phyloP scores from a whole-genome alignment of 495 filamentous ascomycete species.

The Poronia punctata region DNA sequence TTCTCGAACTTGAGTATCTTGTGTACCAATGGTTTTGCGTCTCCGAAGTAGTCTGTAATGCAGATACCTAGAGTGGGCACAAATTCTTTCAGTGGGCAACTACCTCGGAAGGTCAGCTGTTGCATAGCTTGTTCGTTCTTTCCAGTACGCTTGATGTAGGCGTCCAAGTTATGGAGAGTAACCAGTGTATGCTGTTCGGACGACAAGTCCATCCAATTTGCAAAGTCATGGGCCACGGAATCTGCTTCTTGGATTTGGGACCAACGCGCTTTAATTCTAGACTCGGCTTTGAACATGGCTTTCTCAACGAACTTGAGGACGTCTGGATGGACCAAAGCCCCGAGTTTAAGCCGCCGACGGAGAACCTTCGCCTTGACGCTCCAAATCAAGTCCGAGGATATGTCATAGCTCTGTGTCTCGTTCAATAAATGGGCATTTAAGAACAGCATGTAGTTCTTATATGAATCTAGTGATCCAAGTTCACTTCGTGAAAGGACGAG shows the following conservation, averaged over 20 bases:
- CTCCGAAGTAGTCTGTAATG: background rate
- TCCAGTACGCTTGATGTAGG: slow-evolving; percentile 1
- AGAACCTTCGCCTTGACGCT: slow-evolving; percentile 45
- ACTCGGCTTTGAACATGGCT: background rate
- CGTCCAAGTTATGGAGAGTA: background rate
- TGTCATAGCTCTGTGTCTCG: background rate
- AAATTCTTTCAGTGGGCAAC: background rate
- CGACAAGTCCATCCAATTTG: background rate
- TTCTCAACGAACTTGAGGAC: slow-evolving; percentile 16
- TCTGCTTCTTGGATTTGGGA: slow-evolving; percentile 2
- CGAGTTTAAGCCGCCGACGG: slow-evolving; percentile 42
- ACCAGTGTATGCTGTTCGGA: slow-evolving; percentile 5
- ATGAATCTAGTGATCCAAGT: background rate
- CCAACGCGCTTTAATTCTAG: slow-evolving; percentile 6
- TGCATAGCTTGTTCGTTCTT: background rate
- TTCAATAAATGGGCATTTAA: slow-evolving; percentile 39
- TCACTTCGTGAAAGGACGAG: slow-evolving; percentile 12
- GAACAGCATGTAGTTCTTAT: slow-evolving; percentile 35
- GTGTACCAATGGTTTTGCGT: background rate
- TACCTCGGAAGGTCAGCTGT: background rate
- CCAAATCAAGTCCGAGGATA: slow-evolving; percentile 30
- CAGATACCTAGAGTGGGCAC: background rate
- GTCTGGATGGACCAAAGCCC: background rate
- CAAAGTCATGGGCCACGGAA: background rate
- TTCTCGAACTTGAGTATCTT: background rate